Evolutionary conservation across 2,329 filamentous ascomycete genomes (phyloP).

Genomic region (Alternaria panax): DNA sequence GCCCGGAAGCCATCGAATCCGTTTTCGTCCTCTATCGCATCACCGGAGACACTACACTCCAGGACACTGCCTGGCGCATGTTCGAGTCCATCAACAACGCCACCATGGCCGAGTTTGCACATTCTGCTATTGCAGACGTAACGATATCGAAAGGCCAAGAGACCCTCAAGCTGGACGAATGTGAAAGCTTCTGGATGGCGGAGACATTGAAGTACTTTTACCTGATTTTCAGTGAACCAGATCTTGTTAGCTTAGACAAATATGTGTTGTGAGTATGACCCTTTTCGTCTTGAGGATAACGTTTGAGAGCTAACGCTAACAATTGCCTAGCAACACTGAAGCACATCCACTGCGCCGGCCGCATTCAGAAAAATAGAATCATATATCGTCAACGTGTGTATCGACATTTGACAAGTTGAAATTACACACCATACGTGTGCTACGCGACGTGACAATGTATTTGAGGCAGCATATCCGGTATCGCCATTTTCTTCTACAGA

Average conservation of each 20-base stretch:
- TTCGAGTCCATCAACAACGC: constrained; percentile 73
- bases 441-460: not conserved
- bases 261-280: constrained; percentile 61
- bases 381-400: not conserved
- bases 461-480: not conserved
- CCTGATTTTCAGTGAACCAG: constrained; percentile 75
- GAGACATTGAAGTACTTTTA: constrained; percentile 96
- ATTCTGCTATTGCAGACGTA: constrained; percentile 75
- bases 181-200: constrained; percentile 83
- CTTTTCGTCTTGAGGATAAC: not conserved
- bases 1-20: constrained; percentile 86
- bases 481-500: not conserved
- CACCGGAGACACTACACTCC: constrained; percentile 76
- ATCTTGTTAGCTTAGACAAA: constrained; percentile 71
- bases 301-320: constrained; percentile 1
- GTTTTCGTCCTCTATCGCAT: constrained; percentile 92
- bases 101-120: constrained; percentile 71
- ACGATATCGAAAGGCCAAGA: constrained; percentile 45
- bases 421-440: not conserved
- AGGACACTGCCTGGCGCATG: constrained; percentile 87
- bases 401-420: not conserved
- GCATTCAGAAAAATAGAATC: not conserved
- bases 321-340: constrained; percentile 56
- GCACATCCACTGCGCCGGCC: constrained; percentile 60
- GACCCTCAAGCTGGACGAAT: constrained; percentile 42